Conservation (phyloP, 768 basidiomycete genomes). For the Neoboletus magnificus region DNA sequence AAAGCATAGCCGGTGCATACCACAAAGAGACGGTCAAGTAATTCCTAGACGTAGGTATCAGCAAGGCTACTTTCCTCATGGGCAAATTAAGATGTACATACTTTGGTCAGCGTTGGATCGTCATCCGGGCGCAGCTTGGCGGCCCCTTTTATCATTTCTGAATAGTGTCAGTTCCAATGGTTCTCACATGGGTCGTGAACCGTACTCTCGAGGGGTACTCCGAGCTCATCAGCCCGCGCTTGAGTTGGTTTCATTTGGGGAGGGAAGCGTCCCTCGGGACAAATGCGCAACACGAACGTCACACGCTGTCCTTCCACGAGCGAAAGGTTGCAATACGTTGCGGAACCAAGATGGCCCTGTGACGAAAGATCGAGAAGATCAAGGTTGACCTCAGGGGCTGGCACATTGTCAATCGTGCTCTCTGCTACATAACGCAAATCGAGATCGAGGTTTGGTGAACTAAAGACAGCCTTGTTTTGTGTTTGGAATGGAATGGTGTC, state of each 20-base stretch:
- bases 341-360: constrained; percentile 74
- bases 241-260: constrained; percentile 30
- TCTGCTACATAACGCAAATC: constrained; percentile 79
- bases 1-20: constrained; percentile 33
- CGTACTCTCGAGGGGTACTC: constrained; percentile 44
- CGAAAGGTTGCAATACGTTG: constrained; percentile 53
- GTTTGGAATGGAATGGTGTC: constrained; percentile 37
- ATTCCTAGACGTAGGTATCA: constrained; percentile 36
- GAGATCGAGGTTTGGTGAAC: constrained; percentile 52
- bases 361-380: constrained; percentile 59
- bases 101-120: constrained; percentile 73
- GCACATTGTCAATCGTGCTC: constrained; percentile 48
- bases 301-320: constrained; percentile 84
- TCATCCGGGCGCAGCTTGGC: constrained; percentile 49
- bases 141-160: constrained; percentile 44
- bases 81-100: constrained; percentile 21
- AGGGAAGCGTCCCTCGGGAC: constrained; percentile 39
- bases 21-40: constrained; percentile 54
- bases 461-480: constrained; percentile 62
- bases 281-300: constrained; percentile 81
- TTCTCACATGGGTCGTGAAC: neutral
- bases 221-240: constrained; percentile 41
- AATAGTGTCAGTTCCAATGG: neutral
- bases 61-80: neutral
- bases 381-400: constrained; percentile 53